These are phyloP conservation scores for Glarea lozoyensis DNA, from an alignment of 495 filamentous ascomycete genomes.

Conservation along the genomic window DNA sequence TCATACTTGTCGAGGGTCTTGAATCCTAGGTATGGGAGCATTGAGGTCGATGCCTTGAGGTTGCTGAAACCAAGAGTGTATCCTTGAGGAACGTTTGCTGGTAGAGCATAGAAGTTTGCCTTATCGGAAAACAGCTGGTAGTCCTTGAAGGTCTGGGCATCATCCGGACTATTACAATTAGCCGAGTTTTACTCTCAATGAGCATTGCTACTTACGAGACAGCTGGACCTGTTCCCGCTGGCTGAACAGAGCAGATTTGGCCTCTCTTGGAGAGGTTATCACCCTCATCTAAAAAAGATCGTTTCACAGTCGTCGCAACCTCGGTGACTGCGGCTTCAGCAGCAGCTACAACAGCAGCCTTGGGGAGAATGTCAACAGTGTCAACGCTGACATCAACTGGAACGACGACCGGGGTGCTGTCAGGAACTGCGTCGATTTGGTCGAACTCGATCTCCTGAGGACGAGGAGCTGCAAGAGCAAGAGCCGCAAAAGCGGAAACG, in stretches of 20 bases:
- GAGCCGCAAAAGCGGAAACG: constrained; percentile 10
- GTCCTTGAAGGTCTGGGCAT: constrained; percentile 1
- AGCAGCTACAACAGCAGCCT: neutral
- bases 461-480: constrained; percentile 12
- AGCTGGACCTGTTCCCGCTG: constrained; percentile 11
- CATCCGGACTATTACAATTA: constrained; percentile 6
- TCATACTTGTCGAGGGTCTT: constrained; percentile 28
- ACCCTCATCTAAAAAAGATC: neutral
- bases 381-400: constrained; percentile 1
- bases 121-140: neutral
- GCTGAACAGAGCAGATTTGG: constrained; percentile 5
- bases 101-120: constrained; percentile 4
- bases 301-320: constrained; percentile 1
- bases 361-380: neutral
- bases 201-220: neutral
- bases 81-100: constrained; percentile 27
- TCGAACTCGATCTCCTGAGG: constrained; percentile 14
- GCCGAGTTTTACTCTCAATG: neutral
- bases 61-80: constrained; percentile 32
- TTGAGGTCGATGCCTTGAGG: constrained; percentile 26
- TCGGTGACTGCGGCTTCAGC: neutral
- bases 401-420: neutral
- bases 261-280: neutral
- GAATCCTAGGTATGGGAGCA: constrained; percentile 33
- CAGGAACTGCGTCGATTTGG: constrained; percentile 7